phyloP scores from a whole-genome alignment of 805 yeast species.

The Candida corydali region DNA sequence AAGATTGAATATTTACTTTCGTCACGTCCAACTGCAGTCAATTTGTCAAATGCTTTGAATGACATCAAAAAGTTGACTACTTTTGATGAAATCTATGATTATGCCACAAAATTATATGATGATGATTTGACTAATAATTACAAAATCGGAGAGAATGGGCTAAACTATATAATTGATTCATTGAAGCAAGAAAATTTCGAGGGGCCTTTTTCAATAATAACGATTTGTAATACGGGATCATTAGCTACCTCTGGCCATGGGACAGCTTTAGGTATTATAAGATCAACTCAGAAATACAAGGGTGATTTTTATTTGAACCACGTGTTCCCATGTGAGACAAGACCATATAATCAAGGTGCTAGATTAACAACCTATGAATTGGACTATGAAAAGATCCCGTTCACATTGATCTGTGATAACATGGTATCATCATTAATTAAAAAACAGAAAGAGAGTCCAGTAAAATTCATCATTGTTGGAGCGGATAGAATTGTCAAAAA shows the following conservation, averaged over 20 bases:
- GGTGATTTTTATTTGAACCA: conserved; percentile 52
- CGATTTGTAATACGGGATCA: conserved; percentile 96
- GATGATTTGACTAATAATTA: conserved; percentile 78
- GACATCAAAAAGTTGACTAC: conserved; percentile 40
- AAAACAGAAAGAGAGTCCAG: conserved; percentile 52
- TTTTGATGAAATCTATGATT: conserved; percentile 33
- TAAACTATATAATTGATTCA: conserved; percentile 52
- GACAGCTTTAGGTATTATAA: conserved; percentile 88
- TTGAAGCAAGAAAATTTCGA: conserved; percentile 45
- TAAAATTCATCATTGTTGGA: conserved; percentile 86
- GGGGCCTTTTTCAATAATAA: conserved; percentile 75
- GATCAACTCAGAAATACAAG: conserved; percentile 53
- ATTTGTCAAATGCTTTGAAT: conserved; percentile 70
- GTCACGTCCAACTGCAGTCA: conserved; percentile 95
- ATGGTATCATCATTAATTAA: conserved; percentile 77
- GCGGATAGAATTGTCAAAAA: conserved; percentile 91
- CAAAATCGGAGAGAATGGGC: conserved; percentile 77
- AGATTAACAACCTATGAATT: conserved; percentile 89
- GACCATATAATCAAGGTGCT: conserved; percentile 97
- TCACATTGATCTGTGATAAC: conserved; percentile 84
- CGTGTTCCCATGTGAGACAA: conserved; percentile 86
- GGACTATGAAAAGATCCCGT: conserved; percentile 79
- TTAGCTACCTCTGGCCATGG: conserved; percentile 97
- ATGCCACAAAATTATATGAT: conserved; percentile 54
- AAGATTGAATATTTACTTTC: conserved; percentile 63